Conservation (phyloP, 352 stramenopile species). For the Pythium monospermum region DNA sequence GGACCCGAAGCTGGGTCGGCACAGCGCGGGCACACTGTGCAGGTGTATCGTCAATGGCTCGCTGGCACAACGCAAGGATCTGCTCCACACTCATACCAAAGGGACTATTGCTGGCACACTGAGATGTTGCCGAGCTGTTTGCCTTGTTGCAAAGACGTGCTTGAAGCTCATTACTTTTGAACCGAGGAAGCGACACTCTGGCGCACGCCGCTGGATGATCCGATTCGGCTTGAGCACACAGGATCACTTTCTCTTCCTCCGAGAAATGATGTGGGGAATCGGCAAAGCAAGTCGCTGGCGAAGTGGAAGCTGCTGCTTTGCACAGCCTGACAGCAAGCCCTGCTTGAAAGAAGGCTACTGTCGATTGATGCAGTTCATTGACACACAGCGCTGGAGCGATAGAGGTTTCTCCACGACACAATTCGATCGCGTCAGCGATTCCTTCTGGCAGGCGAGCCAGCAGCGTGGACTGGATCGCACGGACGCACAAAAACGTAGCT, state of each 20-base stretch:
- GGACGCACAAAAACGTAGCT: conserved; percentile 7
- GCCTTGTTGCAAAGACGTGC: conserved; percentile 11
- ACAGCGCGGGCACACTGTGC: conserved; percentile 36
- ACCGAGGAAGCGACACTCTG: conserved; percentile 5
- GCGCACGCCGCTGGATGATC: conserved; percentile 34
- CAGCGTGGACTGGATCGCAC: conserved; percentile 3
- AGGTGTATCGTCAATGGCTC: conserved; percentile 23
- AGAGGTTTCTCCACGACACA: conserved; percentile 13
- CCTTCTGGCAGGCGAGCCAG: not conserved
- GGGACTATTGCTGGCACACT: conserved; percentile 24
- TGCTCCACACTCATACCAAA: conserved; percentile 35
- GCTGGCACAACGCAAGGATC: conserved; percentile 35
- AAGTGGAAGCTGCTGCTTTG: not conserved
- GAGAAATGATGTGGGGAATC: conserved; percentile 28
- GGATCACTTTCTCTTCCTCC: conserved; percentile 27
- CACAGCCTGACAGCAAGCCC: conserved; percentile 9
- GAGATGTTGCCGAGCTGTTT: not conserved
- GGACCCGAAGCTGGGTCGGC: conserved; percentile 22
- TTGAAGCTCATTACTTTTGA: not conserved
- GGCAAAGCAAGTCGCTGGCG: conserved; percentile 28
- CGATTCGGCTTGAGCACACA: conserved; percentile 37
- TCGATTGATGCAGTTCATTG: conserved; percentile 14
- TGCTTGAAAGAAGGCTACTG: not conserved
- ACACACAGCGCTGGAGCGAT: conserved; percentile 1
- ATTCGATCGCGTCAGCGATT: conserved; percentile 7